phyloP scores from a whole-genome alignment of 192 early-diverging fungal species.

The Coemansia umbellata region DNA sequence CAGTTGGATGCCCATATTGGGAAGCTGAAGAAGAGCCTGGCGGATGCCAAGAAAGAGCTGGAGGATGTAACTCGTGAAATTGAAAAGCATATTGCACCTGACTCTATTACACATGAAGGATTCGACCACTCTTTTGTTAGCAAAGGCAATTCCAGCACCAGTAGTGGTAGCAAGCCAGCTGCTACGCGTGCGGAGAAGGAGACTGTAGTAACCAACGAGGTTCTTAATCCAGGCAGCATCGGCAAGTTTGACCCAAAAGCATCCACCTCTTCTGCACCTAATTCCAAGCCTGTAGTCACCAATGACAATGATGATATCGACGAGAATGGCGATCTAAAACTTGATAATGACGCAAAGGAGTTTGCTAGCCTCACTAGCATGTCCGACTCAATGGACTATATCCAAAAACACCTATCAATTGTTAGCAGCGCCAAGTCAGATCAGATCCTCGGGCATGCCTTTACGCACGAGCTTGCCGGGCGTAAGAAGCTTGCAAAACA shows the following conservation, averaged over 20 bases:
- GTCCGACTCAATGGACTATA: conserved; percentile 59
- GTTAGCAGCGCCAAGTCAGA: conserved; percentile 69
- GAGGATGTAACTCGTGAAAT: conserved; percentile 58
- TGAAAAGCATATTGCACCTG: conserved; percentile 64
- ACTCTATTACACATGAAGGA: conserved; percentile 62
- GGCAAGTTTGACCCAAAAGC: conserved; percentile 15
- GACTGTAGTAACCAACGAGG: conserved; percentile 61
- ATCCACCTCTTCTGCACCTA: neutral
- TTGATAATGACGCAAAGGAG: conserved; percentile 53
- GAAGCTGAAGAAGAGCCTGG: conserved; percentile 35
- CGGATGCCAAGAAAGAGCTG: conserved; percentile 51
- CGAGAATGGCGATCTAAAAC: conserved; percentile 55
- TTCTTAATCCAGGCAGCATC: conserved; percentile 54
- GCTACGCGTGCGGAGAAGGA: conserved; percentile 39
- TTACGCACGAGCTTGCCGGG: conserved; percentile 70
- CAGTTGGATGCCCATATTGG: conserved; percentile 43
- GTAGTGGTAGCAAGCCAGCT: conserved; percentile 36
- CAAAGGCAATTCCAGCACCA: conserved; percentile 1
- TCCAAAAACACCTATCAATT: conserved; percentile 67
- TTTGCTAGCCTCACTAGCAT: conserved; percentile 61
- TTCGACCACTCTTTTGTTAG: conserved; percentile 66
- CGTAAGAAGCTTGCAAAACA: conserved; percentile 63
- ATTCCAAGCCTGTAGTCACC: neutral
- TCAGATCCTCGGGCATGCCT: conserved; percentile 81
- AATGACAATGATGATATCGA: conserved; percentile 54